Percentiles rank a stretch among this genome's conserved stretches.
Conservation (phyloP, 2,329 filamentous ascomycete species). For the Myriosclerotinia curreyana region DNA sequence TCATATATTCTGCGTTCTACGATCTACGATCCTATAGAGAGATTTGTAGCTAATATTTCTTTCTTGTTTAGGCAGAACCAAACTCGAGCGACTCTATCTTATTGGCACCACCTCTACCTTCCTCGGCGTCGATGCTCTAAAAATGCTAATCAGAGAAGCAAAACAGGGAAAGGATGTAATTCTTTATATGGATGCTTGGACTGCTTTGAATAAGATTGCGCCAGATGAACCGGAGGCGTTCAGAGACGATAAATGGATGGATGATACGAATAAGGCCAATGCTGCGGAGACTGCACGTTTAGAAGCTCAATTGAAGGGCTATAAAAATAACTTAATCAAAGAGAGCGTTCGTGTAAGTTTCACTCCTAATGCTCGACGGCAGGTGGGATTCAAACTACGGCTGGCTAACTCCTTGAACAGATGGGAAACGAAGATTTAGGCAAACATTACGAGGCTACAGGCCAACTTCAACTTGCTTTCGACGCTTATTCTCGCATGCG, state of each 20-base stretch:
- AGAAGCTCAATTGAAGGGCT: conserved; percentile 81
- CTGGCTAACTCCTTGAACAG: conserved; percentile 44
- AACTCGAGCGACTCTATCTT: conserved; percentile 74
- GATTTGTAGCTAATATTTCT: conserved; percentile 17
- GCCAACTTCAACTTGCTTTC: conserved; percentile 67
- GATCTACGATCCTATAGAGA: neutral
- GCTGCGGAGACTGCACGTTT: conserved; percentile 69
- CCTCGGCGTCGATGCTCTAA: conserved; percentile 76
- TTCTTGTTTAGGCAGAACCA: conserved; percentile 66
- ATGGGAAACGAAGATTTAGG: conserved; percentile 95
- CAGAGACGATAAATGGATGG: conserved; percentile 73
- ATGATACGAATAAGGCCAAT: conserved; percentile 62
- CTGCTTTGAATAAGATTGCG: conserved; percentile 59
- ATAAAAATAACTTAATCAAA: conserved; percentile 96
- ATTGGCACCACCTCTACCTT: conserved; percentile 77
- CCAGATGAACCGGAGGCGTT: conserved; percentile 66
- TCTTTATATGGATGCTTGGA: conserved; percentile 67
- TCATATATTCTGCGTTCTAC: neutral
- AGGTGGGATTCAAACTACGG: neutral
- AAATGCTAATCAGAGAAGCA: conserved; percentile 70
- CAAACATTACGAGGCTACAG: conserved; percentile 74
- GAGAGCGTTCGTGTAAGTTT: conserved; percentile 81
- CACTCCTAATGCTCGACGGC: neutral
- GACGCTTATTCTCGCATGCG: conserved; percentile 86
- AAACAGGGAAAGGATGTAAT: conserved; percentile 71